Base-by-base conservation (phyloP, 495 filamentous ascomycete species). In the Penicillium verhagenii region DNA sequence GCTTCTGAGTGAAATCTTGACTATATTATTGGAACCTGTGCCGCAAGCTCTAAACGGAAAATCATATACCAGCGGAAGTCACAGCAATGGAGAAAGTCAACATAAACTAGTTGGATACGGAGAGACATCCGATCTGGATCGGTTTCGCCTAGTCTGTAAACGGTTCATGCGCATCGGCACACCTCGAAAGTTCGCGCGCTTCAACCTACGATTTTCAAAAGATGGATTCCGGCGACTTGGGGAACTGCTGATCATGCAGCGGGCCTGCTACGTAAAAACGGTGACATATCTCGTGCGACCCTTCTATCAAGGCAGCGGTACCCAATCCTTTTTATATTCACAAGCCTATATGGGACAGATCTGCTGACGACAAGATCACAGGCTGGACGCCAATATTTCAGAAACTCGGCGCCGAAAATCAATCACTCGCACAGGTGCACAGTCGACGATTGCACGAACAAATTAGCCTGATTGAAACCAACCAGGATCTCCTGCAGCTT, bases 281-380 rank as follows among this genome's bases (percentile, higher is more conserved):
- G 83, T 90, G 66, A 86, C 82, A 59, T 90, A 90, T 65, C 80
- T 89, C 71, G 82, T 89, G 64, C 85, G 85, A 61, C 84, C 79
- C 50, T 87, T 87, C 67, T 88, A 88, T 70, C 68, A 74, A 64
- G 73, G 72, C 69, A 71, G 64, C 65, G 70, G 71, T 77, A 78
- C 52, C 58, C 52, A 61, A 61, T 65, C 60, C 33, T 68, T 25
- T 37, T 33, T 51, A 21, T 21, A 24, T 43, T 25, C 26, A 47
- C 26, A 26, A 50, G 20, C 31, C 18, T 40, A 43, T 9, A 33
- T 16, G 28, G 26, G 31, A 43, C 19, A 53, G 29, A 21, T 5
- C 31, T 16, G 45, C 69, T 75, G 48, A 73, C 44, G 28, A 33
- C n/a, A 25, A 7, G 25, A 47, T 18, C 50, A 57, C 57, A 78